phyloP scores from a whole-genome alignment of 345 rosid genomes.

The Salix arbutifolia region DNA sequence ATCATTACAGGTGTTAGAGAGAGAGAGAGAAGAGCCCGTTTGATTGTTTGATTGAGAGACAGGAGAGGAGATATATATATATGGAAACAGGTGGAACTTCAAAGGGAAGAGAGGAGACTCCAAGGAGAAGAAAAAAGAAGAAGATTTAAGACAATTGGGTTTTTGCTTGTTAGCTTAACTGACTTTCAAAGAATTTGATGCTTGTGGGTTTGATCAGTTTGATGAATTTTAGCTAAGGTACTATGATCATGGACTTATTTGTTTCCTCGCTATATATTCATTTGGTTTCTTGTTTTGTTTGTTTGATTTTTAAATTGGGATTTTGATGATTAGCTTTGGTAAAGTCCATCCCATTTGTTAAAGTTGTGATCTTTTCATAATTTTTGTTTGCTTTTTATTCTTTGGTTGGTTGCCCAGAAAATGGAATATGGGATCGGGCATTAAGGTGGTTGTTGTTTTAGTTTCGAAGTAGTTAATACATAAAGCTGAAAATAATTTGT shows the following conservation, averaged over 20 bases:
- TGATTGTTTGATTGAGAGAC: not conserved
- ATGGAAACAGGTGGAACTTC: slow-evolving; percentile 27
- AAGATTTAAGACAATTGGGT: slow-evolving; percentile 6
- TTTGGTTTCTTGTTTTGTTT: not conserved
- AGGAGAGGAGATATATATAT: not conserved
- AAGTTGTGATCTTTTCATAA: slow-evolving; percentile 5
- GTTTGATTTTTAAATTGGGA: slow-evolving; percentile 8
- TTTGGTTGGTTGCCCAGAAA: slow-evolving; percentile 24
- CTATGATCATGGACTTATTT: slow-evolving; percentile 18
- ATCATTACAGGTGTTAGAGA: not conserved
- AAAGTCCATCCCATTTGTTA: not conserved
- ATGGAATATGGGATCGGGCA: not conserved
- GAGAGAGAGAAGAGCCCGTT: not conserved
- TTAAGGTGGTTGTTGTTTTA: not conserved
- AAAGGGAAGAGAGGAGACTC: slow-evolving; percentile 3
- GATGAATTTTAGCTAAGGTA: slow-evolving; percentile 7
- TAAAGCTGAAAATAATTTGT: not conserved
- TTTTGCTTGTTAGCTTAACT: not conserved
- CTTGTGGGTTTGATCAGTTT: slow-evolving; percentile 16
- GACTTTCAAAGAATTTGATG: not conserved
- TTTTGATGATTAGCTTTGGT: slow-evolving; percentile 10
- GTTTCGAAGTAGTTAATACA: not conserved
- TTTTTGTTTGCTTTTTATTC: not conserved
- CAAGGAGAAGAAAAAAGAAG: slow-evolving; percentile 22
- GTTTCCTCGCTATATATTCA: not conserved